Percentiles rank a stretch among this genome's conserved stretches.
These are phyloP conservation scores for Globisporangium parvum DNA, from an alignment of 352 stramenopile genomes.

Conservation along the genomic window DNA sequence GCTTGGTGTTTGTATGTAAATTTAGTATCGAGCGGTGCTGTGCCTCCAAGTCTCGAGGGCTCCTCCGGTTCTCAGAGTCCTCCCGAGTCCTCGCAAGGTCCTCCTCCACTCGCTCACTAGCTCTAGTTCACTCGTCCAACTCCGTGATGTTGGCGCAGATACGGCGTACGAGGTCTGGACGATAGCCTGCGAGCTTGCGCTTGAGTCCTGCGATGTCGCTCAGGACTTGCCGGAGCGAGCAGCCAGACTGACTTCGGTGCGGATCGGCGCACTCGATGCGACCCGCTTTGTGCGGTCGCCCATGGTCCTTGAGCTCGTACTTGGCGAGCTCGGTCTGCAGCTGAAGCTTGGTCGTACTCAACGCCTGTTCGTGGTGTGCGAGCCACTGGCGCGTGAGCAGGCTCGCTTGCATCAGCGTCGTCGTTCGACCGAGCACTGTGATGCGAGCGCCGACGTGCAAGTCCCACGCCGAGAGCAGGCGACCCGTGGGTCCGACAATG, in stretches of 20 bases:
- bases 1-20: neutral
- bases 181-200: conserved; percentile 38
- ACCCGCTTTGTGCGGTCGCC: conserved; percentile 16
- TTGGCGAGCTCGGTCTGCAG: conserved; percentile 53
- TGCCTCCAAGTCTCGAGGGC: neutral
- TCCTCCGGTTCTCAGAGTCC: neutral
- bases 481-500: conserved; percentile 35
- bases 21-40: neutral
- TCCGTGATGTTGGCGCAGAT: conserved; percentile 35
- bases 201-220: conserved; percentile 39
- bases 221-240: conserved; percentile 45
- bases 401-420: conserved; percentile 69
- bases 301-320: conserved; percentile 45
- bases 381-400: conserved; percentile 73
- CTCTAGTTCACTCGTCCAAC: conserved; percentile 15
- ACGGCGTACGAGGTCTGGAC: conserved; percentile 46
- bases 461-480: conserved; percentile 51
- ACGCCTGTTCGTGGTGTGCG: conserved; percentile 37
- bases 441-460: conserved; percentile 63
- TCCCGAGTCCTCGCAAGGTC: neutral
- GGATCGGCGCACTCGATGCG: conserved; percentile 51
- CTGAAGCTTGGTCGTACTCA: conserved; percentile 28
- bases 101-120: neutral
- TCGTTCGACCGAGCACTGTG: conserved; percentile 46
- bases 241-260: conserved; percentile 28